Evolutionary conservation across 2,329 filamentous ascomycete genomes (phyloP).

Genomic region (Lachnellula hyalina): DNA sequence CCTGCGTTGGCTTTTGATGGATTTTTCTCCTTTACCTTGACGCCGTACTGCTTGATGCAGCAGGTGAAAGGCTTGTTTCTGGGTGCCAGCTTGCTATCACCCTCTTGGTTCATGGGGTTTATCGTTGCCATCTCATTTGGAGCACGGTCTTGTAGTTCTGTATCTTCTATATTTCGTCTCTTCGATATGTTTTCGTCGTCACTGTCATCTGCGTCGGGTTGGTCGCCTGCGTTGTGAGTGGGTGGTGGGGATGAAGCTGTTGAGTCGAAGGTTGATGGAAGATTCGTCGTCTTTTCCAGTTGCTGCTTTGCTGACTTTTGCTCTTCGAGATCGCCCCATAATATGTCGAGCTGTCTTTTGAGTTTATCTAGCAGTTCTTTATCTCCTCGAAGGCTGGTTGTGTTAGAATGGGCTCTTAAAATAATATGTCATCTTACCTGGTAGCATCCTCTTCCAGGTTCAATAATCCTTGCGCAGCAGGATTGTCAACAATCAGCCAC

Average conservation of each 20-base stretch:
- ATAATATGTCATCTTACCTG: constrained; percentile 40
- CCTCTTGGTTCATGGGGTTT: constrained; percentile 9
- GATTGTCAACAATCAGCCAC: constrained; percentile 63
- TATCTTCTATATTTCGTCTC: background rate
- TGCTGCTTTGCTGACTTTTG: constrained; percentile 42
- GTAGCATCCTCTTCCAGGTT: constrained; percentile 42
- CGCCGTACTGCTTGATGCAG: constrained; percentile 67
- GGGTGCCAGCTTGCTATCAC: constrained; percentile 15
- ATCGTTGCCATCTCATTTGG: background rate
- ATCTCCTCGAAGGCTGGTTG: constrained; percentile 51
- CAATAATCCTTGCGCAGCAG: constrained; percentile 51
- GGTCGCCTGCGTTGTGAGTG: constrained; percentile 14
- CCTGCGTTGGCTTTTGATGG: constrained; percentile 41
- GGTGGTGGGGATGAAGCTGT: background rate
- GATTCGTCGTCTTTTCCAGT: constrained; percentile 10
- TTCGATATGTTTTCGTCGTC: constrained; percentile 17
- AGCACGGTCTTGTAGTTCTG: background rate
- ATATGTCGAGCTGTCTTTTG: constrained; percentile 64
- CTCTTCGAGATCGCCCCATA: constrained; percentile 87
- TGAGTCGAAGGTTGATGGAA: constrained; percentile 10
- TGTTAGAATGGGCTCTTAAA: constrained; percentile 9
- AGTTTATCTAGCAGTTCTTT: constrained; percentile 45
- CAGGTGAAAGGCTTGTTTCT: constrained; percentile 60
- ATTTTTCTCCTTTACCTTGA: constrained; percentile 39
- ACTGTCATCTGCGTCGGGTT: constrained; percentile 24